Conservation (phyloP, 345 rosid species). For the Eucalyptus polyanthemos region DNA sequence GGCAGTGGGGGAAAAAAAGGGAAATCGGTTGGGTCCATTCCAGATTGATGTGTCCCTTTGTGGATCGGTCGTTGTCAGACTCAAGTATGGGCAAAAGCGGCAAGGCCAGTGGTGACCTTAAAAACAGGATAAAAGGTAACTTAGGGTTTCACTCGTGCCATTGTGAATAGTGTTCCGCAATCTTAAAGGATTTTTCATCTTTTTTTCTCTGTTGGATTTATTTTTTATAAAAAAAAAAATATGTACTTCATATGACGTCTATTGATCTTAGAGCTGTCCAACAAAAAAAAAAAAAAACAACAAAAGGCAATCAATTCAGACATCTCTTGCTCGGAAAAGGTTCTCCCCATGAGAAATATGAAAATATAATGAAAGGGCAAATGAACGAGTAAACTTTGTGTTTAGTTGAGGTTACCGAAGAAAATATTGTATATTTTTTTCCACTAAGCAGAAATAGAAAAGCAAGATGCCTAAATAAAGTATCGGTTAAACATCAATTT, state of each 20-base stretch:
- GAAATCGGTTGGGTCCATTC: background rate
- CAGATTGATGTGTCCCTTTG: background rate
- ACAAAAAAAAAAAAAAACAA: background rate
- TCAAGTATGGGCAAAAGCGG: background rate
- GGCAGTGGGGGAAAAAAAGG: background rate
- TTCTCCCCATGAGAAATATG: background rate
- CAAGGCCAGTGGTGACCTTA: background rate
- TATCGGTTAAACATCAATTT: background rate
- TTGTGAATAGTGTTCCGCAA: background rate
- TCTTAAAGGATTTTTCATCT: background rate
- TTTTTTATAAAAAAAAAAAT: background rate
- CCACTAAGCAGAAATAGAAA: background rate
- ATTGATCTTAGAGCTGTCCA: background rate
- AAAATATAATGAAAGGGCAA: background rate
- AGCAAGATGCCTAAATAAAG: background rate
- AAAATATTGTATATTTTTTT: background rate
- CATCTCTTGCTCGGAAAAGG: background rate
- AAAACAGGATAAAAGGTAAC: background rate
- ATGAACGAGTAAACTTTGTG: background rate
- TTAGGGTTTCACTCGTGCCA: background rate
- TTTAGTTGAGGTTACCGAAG: background rate
- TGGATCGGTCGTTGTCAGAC: background rate
- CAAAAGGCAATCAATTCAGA: background rate
- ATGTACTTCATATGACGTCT: background rate
- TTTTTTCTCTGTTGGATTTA: background rate